Evolutionary conservation across 495 filamentous ascomycete genomes (phyloP).

Genomic region (Aspergillus diversus): DNA sequence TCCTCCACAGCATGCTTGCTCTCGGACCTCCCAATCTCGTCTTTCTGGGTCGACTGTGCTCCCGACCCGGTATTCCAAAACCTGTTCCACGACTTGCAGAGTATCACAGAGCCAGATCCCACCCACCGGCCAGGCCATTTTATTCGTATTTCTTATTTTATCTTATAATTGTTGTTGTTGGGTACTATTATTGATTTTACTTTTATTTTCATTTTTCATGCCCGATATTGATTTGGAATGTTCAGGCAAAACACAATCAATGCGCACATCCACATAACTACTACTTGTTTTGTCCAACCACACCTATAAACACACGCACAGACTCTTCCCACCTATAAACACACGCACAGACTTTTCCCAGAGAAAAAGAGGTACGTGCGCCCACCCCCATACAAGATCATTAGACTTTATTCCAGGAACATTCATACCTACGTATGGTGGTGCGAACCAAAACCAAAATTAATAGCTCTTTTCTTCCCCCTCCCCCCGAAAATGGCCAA

Average conservation of each 20-base stretch:
- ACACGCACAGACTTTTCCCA: background rate
- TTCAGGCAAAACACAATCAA: background rate
- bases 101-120: background rate
- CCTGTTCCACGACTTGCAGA: background rate
- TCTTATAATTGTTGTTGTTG: background rate
- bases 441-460: too few species aligned
- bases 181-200: too few species aligned
- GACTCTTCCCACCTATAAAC: background rate
- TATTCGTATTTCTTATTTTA: background rate
- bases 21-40: background rate
- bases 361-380: background rate
- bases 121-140: background rate
- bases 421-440: background rate
- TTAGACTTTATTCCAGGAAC: too few species aligned
- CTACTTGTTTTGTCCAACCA: background rate
- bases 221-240: background rate
- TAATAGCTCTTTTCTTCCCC: too few species aligned
- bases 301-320: background rate
- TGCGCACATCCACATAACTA: background rate
- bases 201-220: background rate
- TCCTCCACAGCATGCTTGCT: constrained; percentile 3
- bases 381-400: background rate
- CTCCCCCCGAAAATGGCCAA: background rate
- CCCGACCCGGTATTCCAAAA: background rate
- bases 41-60: background rate